Percentiles rank a stretch among this genome's conserved stretches.
These are phyloP conservation scores for Talaromyces ruber DNA, from an alignment of 495 filamentous ascomycete species.

Conservation along the genomic window DNA sequence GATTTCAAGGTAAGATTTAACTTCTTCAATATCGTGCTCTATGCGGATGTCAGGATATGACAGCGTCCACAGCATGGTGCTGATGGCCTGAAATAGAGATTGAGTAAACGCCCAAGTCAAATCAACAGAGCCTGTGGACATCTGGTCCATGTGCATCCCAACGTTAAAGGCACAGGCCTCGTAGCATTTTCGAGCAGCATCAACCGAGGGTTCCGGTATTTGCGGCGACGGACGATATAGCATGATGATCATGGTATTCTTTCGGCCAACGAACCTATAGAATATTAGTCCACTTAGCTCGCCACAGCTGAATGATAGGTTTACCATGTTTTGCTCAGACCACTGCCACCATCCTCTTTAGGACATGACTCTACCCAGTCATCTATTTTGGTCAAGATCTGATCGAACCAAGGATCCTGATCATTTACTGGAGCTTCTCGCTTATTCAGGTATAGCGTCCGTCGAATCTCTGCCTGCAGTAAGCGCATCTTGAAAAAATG, in stretches of 20 bases:
- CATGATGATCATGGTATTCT: conserved; percentile 77
- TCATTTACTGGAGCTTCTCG: conserved; percentile 63
- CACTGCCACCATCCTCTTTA: conserved; percentile 52
- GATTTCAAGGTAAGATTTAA: conserved; percentile 59
- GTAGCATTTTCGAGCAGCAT: conserved; percentile 69
- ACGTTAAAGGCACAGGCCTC: conserved; percentile 76
- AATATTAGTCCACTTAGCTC: not conserved
- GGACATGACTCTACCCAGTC: conserved; percentile 61
- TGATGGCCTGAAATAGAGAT: conserved; percentile 76
- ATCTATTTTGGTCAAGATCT: conserved; percentile 69
- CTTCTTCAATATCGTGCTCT: conserved; percentile 57
- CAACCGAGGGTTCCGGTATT: conserved; percentile 68
- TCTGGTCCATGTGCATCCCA: conserved; percentile 64
- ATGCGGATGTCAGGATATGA: conserved; percentile 75
- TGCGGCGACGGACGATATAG: conserved; percentile 85
- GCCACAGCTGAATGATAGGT: conserved; percentile 9
- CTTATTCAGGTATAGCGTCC: conserved; percentile 75
- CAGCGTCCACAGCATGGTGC: conserved; percentile 80
- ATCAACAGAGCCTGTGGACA: conserved; percentile 64
- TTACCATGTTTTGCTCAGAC: conserved; percentile 58
- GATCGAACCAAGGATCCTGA: conserved; percentile 71
- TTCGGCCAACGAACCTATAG: conserved; percentile 63
- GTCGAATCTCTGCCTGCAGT: conserved; percentile 76
- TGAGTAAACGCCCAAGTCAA: conserved; percentile 89
- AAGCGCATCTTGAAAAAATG: conserved; percentile 91